Evolutionary conservation across 1,284 basidiomycete species (phyloP), one percentile per base, ranked within the genome.

Genomic region (Melampsora larici-populina): DNA sequence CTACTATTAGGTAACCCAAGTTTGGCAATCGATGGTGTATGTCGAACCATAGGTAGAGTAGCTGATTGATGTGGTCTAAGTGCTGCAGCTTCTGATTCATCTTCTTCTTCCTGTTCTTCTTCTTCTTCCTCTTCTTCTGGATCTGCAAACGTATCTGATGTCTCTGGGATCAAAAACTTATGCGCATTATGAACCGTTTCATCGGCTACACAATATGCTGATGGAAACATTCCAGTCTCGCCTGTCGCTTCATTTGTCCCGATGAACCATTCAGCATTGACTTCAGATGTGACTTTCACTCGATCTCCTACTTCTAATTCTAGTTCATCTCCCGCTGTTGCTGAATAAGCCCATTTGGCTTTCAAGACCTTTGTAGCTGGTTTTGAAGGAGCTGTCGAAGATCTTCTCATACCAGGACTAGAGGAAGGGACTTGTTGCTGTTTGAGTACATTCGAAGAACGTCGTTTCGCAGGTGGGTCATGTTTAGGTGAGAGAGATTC

Each of bases 261-360:
- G 48, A 77, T 58, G 31, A 69, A 77, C 74, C 74, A 77, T 60
- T 77, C 66, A 17, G 15, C 31, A 63, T 77, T 77, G 43, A 77
- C 48, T 60, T 77, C 74, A 46, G 55, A 68, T 24, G 74, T 77
- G 24, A 77, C 66, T 58, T 62, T 51, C 6, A 77, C 66, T 18
- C 66, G 65, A 68, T 77, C 74, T 11, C 74, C 74, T 3, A 77
- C 67, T 15, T 29, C 55, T 11, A 77, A 66, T 49, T 68, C 49
- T 1, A 77, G 74, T 51, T 77, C 74, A 26, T 77, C 74, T 6
- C 64, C 43, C 40, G 66, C 74, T 13, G 66, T 77, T 13, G 74
- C 49, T 29, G 55, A 68, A 55, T 77, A 77, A 15, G 74, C 74
- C 74, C 74, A 77, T 60, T 77, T 77, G 0, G 74, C 74, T 68